Evolutionary conservation across 2,329 filamentous ascomycete genomes (phyloP).

Genomic region (Talaromyces funiculosus): DNA sequence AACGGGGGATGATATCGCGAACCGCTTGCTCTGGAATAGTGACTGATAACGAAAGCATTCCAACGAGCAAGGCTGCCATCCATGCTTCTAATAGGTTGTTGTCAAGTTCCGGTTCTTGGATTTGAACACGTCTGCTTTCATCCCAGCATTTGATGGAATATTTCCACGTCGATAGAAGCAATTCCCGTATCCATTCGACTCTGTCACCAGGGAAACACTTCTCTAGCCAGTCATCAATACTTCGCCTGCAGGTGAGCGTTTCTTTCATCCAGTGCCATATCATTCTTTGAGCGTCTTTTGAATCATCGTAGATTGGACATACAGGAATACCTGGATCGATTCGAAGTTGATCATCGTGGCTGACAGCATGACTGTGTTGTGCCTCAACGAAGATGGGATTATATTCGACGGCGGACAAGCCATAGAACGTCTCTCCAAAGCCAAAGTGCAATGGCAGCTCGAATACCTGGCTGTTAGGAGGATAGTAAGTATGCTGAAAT

Average conservation of each 20-base stretch:
- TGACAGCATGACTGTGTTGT: background rate
- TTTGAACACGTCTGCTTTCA: background rate
- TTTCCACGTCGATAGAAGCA: background rate
- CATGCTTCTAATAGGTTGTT: conserved; percentile 3
- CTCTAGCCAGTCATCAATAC: background rate
- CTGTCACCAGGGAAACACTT: background rate
- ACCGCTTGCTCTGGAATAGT: background rate
- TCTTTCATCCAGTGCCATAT: background rate
- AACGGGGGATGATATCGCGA: background rate
- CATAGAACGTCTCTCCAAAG: background rate
- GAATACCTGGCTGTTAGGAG: background rate
- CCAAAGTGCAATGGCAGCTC: conserved; percentile 6
- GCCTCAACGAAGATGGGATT: background rate
- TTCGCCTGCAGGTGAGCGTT: background rate
- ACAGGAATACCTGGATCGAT: background rate
- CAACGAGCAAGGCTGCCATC: conserved; percentile 9
- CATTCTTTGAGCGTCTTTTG: too few relatives aligned
- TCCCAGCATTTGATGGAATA: background rate
- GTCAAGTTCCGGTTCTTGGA: background rate
- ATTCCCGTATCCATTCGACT: background rate
- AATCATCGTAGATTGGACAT: background rate
- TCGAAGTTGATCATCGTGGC: background rate
- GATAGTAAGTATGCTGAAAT: background rate
- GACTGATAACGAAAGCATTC: conserved; percentile 8
- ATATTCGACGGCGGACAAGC: conserved; percentile 2